Percentiles rank a stretch among this genome's conserved stretches.
Evolutionary conservation across 495 filamentous ascomycete genomes (phyloP).

Genomic region (Lasiosphaeris hirsuta): DNA sequence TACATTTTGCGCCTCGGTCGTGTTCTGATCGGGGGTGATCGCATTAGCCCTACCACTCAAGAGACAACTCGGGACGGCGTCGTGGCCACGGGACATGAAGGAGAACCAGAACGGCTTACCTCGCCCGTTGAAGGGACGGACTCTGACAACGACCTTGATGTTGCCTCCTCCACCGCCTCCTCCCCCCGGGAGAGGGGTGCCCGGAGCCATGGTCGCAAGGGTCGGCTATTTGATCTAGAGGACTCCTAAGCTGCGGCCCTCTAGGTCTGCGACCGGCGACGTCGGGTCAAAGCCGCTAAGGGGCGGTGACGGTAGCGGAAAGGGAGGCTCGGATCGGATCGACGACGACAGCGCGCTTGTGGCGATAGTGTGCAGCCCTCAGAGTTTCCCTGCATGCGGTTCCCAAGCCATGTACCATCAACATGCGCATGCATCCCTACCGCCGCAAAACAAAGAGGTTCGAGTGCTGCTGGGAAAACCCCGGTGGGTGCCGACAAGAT

Average conservation of each 20-base stretch:
- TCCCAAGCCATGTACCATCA: constrained; percentile 19
- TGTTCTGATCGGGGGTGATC: constrained; percentile 56
- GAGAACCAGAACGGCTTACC: constrained; percentile 50
- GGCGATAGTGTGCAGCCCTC: constrained; percentile 8
- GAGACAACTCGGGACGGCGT: neutral
- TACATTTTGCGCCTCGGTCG: constrained; percentile 91
- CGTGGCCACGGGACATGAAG: neutral
- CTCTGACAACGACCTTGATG: constrained; percentile 99
- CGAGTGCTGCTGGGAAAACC: neutral
- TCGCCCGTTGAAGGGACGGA: constrained; percentile 88
- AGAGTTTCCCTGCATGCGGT: constrained; percentile 22
- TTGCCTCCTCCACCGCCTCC: constrained; percentile 76
- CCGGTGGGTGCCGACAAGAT: neutral
- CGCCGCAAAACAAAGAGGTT: neutral
- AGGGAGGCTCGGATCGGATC: neutral
- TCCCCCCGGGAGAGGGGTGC: constrained; percentile 34
- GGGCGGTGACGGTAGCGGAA: neutral
- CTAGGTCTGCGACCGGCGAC: neutral
- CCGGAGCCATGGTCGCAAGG: constrained; percentile 60
- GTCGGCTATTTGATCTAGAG: neutral
- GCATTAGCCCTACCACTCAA: neutral
- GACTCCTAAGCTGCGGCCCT: constrained; percentile 7
- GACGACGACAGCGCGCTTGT: neutral
- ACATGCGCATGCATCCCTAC: constrained; percentile 28
- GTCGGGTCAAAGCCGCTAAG: neutral